These are phyloP conservation scores for Tricholoma bakamatsutake DNA, from an alignment of 768 basidiomycete species.

Conservation along the genomic window DNA sequence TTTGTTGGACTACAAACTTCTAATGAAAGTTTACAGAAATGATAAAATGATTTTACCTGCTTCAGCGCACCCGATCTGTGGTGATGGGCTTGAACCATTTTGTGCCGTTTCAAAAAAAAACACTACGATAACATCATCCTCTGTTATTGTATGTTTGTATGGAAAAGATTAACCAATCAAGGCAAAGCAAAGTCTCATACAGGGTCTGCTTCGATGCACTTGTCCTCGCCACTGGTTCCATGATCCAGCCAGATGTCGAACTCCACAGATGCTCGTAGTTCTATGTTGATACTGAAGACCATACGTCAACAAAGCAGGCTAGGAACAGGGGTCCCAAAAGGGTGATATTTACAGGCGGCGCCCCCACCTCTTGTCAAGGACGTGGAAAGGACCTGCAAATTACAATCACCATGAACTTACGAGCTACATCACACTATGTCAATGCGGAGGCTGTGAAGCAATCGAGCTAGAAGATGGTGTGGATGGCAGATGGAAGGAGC, in stretches of 20 bases:
- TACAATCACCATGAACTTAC: constrained; percentile 6
- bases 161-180: background rate
- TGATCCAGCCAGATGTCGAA: background rate
- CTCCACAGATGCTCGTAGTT: background rate
- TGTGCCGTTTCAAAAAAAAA: background rate
- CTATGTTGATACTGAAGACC: background rate
- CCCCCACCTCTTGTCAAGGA: background rate
- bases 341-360: background rate
- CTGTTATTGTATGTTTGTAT: background rate
- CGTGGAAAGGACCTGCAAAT: background rate
- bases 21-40: background rate
- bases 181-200: background rate
- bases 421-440: background rate
- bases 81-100: constrained; percentile 47
- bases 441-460: constrained; percentile 11
- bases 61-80: constrained; percentile 80
- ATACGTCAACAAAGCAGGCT: background rate
- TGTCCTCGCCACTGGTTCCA: background rate
- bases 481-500: constrained; percentile 29
- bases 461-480: constrained; percentile 19
- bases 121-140: background rate
- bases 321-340: too few species aligned
- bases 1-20: constrained; percentile 69
- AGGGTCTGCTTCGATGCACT: background rate
- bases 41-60: constrained; percentile 43